Percentiles rank a stretch among this genome's conserved stretches.
phyloP scores from a whole-genome alignment of 495 filamentous ascomycete genomes.

The Aspergillus ellipticus region DNA sequence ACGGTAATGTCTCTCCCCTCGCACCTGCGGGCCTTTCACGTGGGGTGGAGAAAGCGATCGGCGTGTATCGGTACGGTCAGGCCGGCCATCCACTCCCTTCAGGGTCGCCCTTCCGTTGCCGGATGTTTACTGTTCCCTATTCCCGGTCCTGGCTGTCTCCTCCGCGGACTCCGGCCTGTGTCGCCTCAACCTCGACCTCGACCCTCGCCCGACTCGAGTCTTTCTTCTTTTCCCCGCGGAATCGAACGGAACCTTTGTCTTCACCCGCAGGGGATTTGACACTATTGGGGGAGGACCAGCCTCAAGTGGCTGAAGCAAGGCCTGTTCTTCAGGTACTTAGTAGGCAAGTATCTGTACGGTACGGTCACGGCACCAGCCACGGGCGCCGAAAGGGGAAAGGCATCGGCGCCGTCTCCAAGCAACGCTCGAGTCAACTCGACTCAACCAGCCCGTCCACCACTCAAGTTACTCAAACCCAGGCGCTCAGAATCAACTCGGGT shows the following conservation, averaged over 20 bases:
- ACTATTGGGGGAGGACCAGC: not conserved
- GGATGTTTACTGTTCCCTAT: no score
- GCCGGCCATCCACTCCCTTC: not conserved
- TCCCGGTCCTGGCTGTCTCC: no score
- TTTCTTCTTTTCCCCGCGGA: no score
- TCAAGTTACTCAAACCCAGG: no score
- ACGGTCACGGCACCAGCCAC: not conserved
- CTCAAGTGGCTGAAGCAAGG: not conserved
- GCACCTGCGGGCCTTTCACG: conserved; percentile 2
- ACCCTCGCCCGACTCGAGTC: no score
- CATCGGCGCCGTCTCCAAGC: not conserved
- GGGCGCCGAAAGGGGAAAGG: not conserved
- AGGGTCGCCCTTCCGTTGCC: not conserved
- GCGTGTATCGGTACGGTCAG: not conserved
- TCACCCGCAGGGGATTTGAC: not conserved
- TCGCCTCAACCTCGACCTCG: no score
- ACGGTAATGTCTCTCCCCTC: not conserved
- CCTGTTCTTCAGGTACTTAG: no score
- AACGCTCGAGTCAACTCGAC: not conserved
- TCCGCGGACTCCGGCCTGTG: no score
- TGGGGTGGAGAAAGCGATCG: conserved; percentile 1
- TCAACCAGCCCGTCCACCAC: not conserved
- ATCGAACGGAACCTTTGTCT: no score
- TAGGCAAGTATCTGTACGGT: no score
- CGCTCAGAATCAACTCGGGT: no score